A percentile compares a stretch with the other conserved stretches of the same genome.
Evolutionary conservation across 176 grass and related monocot species (phyloP).

Genomic region (Bolboschoenus planiculmis): DNA sequence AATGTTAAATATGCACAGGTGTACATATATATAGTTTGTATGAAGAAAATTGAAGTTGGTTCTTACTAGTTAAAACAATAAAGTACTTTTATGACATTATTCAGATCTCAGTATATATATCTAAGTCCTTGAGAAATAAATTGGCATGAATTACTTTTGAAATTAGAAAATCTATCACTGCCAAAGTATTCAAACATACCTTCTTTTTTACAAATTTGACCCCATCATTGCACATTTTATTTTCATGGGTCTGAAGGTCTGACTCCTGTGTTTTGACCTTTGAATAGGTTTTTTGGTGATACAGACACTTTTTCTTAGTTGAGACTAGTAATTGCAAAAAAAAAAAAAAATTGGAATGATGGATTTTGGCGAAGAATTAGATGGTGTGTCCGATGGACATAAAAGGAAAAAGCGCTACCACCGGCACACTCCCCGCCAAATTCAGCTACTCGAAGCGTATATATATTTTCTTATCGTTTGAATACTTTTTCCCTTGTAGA

Average conservation of each 20-base stretch:
- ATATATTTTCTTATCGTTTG: not conserved
- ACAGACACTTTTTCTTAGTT: not conserved
- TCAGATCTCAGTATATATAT: not conserved
- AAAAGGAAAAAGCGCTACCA: slow-evolving; percentile 80
- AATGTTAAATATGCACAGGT: not conserved
- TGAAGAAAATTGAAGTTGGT: not conserved
- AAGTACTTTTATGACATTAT: not conserved
- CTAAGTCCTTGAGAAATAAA: not conserved
- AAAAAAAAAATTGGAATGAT: slow-evolving; percentile 28
- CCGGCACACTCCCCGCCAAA: slow-evolving; percentile 92
- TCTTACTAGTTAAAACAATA: not conserved
- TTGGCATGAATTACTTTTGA: not conserved
- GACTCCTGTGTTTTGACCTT: not conserved
- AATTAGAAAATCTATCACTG: not conserved
- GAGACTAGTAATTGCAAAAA: not conserved
- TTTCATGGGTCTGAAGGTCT: not conserved
- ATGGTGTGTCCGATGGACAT: slow-evolving; percentile 39
- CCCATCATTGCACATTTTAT: not conserved
- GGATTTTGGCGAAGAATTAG: slow-evolving; percentile 79
- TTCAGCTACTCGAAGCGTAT: slow-evolving; percentile 93
- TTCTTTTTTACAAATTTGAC: not conserved
- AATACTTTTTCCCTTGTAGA: not conserved
- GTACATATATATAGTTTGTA: not conserved
- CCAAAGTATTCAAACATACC: not conserved
- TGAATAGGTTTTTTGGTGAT: not conserved